Base-by-base conservation (phyloP, 1,139 yeast species). In the Blastobotrys ciferrii region DNA sequence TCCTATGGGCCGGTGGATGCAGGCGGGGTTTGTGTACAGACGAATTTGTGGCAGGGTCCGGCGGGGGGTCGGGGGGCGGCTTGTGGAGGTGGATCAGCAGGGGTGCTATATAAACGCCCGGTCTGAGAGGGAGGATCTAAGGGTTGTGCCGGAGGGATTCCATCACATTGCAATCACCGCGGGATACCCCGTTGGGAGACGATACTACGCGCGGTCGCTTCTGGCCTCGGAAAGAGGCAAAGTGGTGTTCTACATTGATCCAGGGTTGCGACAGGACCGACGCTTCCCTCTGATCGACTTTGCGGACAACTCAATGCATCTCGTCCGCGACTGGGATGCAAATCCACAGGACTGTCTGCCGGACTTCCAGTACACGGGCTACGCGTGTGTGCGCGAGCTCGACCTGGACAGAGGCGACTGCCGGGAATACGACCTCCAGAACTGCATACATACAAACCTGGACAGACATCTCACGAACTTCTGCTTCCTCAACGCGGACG, bases 281-380 rank as follows among this genome's bases (percentile, higher is more conserved):
- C 4, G 7, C 6, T 23, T 23, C 15, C 12, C 19, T 3, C 11
- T 18, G 28, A 13, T 36, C 5, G 28, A 36, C 28, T 18, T 36
- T 11, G 28, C 4, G 11, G 28, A 36, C n/a, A 11, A 15, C 3
- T 9, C 14, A 4, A 23, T 23, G 30, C 13, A 36, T 11, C 25
- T 18, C 15, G 19, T 36, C 13, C 12, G n/a, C 3, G 18, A 19
- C 14, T 11, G n/a, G n/a, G 14, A 36, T 4, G 13, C 4, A 9
- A 36, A 13, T n/a, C 40, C 40, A 6, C 40, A 36, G 14, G 40
- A 36, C 14, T 36, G 19, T 19, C 12, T 36, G 28, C 40, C 40
- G 3, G 40, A 36, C 12, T 36, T 36, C 12, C 25, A 36, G 14
- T 23, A 36, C 19, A 23, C 28, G 5, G 9, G 9, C 28, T 23